phyloP scores from a whole-genome alignment of 2,329 filamentous ascomycete genomes.

The Ceratocystis harringtonii region DNA sequence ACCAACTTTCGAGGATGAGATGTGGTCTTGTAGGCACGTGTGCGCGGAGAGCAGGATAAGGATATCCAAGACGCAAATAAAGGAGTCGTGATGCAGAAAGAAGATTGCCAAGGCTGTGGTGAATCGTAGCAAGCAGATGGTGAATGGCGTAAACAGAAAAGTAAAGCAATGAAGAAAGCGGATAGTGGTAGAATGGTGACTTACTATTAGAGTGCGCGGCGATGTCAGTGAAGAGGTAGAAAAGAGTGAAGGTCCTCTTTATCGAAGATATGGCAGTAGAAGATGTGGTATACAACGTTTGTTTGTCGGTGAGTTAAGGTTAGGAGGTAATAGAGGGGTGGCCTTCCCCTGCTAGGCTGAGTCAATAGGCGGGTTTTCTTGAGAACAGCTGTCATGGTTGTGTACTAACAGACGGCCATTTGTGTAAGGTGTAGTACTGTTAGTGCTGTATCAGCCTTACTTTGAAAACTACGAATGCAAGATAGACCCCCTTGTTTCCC shows the following conservation, averaged over 20 bases:
- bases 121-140: neutral
- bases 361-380: neutral
- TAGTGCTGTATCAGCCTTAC: slow-evolving; percentile 7
- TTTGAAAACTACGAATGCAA: neutral
- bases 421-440: neutral
- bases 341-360: neutral
- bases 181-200: neutral
- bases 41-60: slow-evolving; percentile 4
- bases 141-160: neutral
- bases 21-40: neutral
- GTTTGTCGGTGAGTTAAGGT: slow-evolving; percentile 17
- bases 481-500: slow-evolving; percentile 14
- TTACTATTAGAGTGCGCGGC: slow-evolving; percentile 15
- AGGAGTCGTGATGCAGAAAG: neutral
- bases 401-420: slow-evolving; percentile 3
- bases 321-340: slow-evolving; percentile 5
- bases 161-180: neutral
- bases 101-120: neutral
- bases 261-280: slow-evolving; percentile 14
- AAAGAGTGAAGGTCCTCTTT: slow-evolving; percentile 17
- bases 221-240: slow-evolving; percentile 9
- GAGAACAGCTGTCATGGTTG: slow-evolving; percentile 11
- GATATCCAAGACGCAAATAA: neutral
- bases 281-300: slow-evolving; percentile 16
- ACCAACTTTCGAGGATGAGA: slow-evolving; percentile 7